Base-by-base conservation (phyloP, 2,329 filamentous ascomycete species). In the Aspergillus hiratsukae region DNA sequence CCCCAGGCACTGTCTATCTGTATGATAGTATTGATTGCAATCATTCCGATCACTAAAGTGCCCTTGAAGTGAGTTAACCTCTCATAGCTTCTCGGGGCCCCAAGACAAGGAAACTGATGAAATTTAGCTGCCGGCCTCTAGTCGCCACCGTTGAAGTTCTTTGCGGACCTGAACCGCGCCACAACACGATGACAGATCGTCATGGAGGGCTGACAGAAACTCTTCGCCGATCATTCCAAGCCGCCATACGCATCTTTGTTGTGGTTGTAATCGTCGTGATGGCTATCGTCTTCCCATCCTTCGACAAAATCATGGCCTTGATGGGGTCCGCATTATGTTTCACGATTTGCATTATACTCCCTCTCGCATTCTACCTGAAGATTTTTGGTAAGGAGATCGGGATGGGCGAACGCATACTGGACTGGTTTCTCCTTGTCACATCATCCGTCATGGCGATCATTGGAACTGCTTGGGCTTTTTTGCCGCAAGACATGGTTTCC, bases 31-130 rank as follows among this genome's bases (percentile, higher is more conserved):
- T 93, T 92, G 72, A 89, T 97, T 64, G 88, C 88, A 68, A 91
- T 97, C 69, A 96, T 97, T 61, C 94, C 93, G 0, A 78, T 99
- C 52, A 97, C 93, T 37, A 99, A 99, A 75, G 86, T 97, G n/a
- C 91, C 92, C 0, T 80, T 97, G 37, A 95, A 92, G 73, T 81
- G 70, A 71, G 73, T 72, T 6, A n/a, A 25, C 14, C 11, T 43
- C 40, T 21, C 28, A 31, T 28, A 14, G 19, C 51, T 31, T 27
- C 19, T 28, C 21, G n/a, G 6, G 19, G 27, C 14, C 21, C n/a
- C 10, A 17, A 21, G 48, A 21, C 41, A 14, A 35, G 40, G 53
- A 9, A 9, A 54, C 65, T 73, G 53, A 74, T 61, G 27, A 43
- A 29, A 25, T 59, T 59, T 53, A 83, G 81, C 70, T 88, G 89